Evolutionary conservation across 2,329 filamentous ascomycete species (phyloP).

Genomic region (Blastomyces parvus): DNA sequence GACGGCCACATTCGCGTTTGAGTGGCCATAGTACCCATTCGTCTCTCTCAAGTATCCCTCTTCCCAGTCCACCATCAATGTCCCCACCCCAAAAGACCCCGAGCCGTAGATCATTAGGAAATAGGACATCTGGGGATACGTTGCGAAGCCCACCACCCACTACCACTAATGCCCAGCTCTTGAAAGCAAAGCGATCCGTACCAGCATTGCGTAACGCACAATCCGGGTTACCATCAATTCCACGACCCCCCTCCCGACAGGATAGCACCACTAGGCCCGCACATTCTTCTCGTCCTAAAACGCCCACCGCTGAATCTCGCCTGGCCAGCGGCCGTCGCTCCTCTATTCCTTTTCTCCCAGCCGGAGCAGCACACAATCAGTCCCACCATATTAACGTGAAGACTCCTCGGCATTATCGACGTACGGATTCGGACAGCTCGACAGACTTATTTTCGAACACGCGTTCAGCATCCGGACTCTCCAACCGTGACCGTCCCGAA

Average conservation of each 20-base stretch:
- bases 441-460: conserved; percentile 40
- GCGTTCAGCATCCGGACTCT: conserved; percentile 34
- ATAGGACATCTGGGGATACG: conserved; percentile 28
- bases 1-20: conserved; percentile 57
- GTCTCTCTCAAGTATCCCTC: conserved; percentile 55
- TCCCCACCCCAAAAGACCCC: conserved; percentile 51
- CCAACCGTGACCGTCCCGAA: conserved; percentile 37
- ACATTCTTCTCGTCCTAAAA: conserved; percentile 50
- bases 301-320: conserved; percentile 46
- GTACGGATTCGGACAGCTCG: conserved; percentile 70
- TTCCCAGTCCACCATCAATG: conserved; percentile 51
- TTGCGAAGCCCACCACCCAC: conserved; percentile 40
- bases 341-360: conserved; percentile 67
- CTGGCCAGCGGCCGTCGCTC: conserved; percentile 44
- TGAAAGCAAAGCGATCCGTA: conserved; percentile 53
- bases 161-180: conserved; percentile 45
- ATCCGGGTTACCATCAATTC: conserved; percentile 25
- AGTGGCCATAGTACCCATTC: conserved; percentile 58
- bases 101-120: conserved; percentile 49
- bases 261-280: conserved; percentile 27
- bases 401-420: conserved; percentile 59
- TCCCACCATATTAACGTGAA: conserved; percentile 72
- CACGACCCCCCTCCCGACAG: conserved; percentile 31
- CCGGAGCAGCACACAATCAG: conserved; percentile 61
- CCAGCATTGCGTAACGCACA: conserved; percentile 45